phyloP scores from a whole-genome alignment of 1,139 yeast species.

The Blastobotrys serpentis region DNA sequence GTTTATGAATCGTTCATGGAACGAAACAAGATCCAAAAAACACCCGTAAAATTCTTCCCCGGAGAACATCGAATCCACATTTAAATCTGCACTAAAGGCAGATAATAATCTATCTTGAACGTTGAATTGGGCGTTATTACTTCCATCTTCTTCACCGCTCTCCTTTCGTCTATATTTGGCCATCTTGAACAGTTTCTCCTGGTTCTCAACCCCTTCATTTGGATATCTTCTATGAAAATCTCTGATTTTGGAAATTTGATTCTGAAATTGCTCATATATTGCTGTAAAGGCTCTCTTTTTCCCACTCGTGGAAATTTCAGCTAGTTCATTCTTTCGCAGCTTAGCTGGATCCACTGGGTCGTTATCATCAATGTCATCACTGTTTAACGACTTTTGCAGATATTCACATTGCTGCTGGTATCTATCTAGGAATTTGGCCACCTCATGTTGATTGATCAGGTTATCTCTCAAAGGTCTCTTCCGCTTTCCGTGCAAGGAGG shows the following conservation, averaged over 20 bases:
- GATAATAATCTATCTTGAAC: constrained; percentile 23
- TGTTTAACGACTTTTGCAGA: constrained; percentile 37
- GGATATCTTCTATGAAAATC: constrained; percentile 6
- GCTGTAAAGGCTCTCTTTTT: constrained; percentile 25
- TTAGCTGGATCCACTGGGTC: constrained; percentile 3
- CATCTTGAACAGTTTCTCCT: constrained; percentile 3
- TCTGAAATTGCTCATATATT: constrained; percentile 14
- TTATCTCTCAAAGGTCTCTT: constrained; percentile 46
- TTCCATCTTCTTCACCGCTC: constrained; percentile 18
- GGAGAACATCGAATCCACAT: constrained; percentile 51
- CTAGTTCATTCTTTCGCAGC: not conserved
- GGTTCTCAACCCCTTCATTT: constrained; percentile 9
- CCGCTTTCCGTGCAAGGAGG: constrained; percentile 38
- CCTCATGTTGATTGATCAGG: constrained; percentile 68
- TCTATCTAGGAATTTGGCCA: constrained; percentile 51
- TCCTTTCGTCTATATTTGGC: constrained; percentile 4
- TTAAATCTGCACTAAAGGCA: constrained; percentile 48
- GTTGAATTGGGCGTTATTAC: constrained; percentile 10
- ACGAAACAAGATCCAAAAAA: constrained; percentile 54
- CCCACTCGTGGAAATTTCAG: constrained; percentile 38
- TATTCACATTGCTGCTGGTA: constrained; percentile 43
- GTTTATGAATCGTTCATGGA: constrained; percentile 53
- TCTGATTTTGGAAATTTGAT: constrained; percentile 14
- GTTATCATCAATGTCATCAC: constrained; percentile 26
- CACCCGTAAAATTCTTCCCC: constrained; percentile 66